Percentiles rank a stretch among this genome's conserved stretches.
Evolutionary conservation across 257 asterid species (phyloP).

Genomic region (Solanum infundibuliforme): DNA sequence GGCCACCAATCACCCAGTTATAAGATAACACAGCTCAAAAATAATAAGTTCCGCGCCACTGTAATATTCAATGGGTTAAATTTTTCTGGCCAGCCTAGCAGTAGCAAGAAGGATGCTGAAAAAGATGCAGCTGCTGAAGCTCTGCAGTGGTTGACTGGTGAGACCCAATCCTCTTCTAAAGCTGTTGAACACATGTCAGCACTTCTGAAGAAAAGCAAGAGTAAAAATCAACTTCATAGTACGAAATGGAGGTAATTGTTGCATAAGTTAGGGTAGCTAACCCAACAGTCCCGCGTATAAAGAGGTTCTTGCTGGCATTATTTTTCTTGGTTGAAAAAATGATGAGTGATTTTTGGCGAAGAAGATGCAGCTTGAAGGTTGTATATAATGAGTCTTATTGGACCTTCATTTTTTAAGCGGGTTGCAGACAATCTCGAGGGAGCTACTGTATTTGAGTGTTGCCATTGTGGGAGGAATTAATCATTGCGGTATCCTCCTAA

Average conservation of each 20-base stretch:
- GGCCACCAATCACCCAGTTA: constrained; percentile 71
- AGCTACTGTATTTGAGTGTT: neutral
- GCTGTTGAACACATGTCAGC: constrained; percentile 52
- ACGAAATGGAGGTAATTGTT: constrained; percentile 55
- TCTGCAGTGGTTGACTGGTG: constrained; percentile 79
- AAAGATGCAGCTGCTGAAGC: constrained; percentile 93
- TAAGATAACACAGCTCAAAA: constrained; percentile 51
- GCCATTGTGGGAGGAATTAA: neutral
- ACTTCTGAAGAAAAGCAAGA: constrained; percentile 59
- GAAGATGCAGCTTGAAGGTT: neutral
- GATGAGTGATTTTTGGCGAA: neutral
- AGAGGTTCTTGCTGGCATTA: neutral
- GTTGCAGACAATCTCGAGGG: neutral
- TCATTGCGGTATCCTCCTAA: neutral
- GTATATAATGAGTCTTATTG: neutral
- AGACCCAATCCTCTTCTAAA: constrained; percentile 40
- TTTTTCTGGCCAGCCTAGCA: constrained; percentile 60
- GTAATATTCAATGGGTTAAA: constrained; percentile 72
- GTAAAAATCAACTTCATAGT: constrained; percentile 24
- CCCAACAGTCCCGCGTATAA: neutral
- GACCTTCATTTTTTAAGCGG: neutral
- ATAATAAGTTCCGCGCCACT: constrained; percentile 60
- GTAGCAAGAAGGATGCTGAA: constrained; percentile 89
- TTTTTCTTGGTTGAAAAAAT: neutral
- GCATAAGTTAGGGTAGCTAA: neutral